Conservation (phyloP, 768 basidiomycete genomes). For the Kwoniella sp. region DNA sequence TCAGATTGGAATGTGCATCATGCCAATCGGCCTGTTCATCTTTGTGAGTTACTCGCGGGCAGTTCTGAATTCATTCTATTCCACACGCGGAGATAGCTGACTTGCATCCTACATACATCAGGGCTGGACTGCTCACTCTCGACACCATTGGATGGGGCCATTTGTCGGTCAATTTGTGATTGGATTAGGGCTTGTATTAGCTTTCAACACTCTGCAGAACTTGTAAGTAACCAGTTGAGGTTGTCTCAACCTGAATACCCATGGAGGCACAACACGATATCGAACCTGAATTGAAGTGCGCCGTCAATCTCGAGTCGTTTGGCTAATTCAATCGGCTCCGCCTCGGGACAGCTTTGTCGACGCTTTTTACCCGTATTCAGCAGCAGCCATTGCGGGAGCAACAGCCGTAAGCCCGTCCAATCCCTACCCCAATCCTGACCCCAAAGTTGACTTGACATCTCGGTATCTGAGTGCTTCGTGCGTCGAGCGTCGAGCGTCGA, state of each 20-base stretch:
- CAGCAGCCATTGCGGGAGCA: conserved; percentile 45
- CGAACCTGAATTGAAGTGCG: too few species aligned
- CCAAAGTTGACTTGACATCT: too few species aligned
- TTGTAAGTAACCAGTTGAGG: conserved; percentile 41
- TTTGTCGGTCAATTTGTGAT: conserved; percentile 36
- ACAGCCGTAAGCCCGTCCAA: conserved; percentile 43
- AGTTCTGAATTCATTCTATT: too few species aligned
- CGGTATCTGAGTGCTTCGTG: too few species aligned
- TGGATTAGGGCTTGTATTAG: conserved; percentile 43
- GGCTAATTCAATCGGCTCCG: neutral
- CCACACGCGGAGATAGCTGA: neutral
- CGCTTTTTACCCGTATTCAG: conserved; percentile 52
- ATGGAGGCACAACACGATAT: too few species aligned
- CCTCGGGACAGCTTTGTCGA: conserved; percentile 40
- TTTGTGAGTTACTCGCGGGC: conserved; percentile 29
- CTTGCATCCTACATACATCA: conserved; percentile 11
- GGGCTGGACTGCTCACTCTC: conserved; percentile 47
- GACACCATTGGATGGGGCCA: conserved; percentile 50
- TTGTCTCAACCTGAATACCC: too few species aligned
- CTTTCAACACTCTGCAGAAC: conserved; percentile 50
- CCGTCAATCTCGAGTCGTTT: too few species aligned
- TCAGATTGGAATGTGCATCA: conserved; percentile 46
- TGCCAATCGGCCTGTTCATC: conserved; percentile 50
- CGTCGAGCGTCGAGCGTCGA: too few species aligned
- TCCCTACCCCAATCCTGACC: too few species aligned